Percentiles rank a stretch among this genome's conserved stretches.
These are phyloP conservation scores for Cicer cuneatum DNA, from an alignment of 306 rosid species.

Conservation along the genomic window DNA sequence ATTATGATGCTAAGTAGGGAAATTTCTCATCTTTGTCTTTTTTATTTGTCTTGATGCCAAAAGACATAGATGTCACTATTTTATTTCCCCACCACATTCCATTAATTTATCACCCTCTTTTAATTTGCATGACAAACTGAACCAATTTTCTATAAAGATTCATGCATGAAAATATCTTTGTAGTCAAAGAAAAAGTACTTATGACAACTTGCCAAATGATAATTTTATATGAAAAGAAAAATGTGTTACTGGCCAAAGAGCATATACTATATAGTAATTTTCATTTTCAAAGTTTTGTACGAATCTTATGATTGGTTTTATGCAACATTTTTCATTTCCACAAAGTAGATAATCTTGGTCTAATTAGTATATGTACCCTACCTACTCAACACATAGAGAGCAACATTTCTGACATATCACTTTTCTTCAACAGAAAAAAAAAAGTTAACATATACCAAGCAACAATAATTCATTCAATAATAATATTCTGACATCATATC, in stretches of 20 bases:
- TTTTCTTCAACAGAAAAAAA: slow-evolving; percentile 26
- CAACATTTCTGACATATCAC: slow-evolving; percentile 38
- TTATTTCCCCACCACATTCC: slow-evolving; percentile 28
- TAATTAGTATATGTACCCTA: slow-evolving; percentile 34
- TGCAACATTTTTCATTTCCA: slow-evolving; percentile 32
- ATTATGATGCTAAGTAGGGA: slow-evolving; percentile 17
- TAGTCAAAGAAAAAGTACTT: slow-evolving; percentile 37
- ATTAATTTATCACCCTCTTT: slow-evolving; percentile 34
- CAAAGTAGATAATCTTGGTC: slow-evolving; percentile 38
- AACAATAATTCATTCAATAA: slow-evolving; percentile 44
- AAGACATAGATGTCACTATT: slow-evolving; percentile 44
- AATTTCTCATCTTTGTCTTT: slow-evolving; percentile 37
- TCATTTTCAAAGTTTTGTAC: slow-evolving; percentile 38
- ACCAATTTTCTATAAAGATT: slow-evolving; percentile 51
- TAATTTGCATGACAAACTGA: slow-evolving; percentile 43
- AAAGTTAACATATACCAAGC: slow-evolving; percentile 40
- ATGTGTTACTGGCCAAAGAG: slow-evolving; percentile 3
- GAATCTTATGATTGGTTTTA: slow-evolving; percentile 36
- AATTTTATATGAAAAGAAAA: slow-evolving; percentile 12
- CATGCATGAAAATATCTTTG: slow-evolving; percentile 41
- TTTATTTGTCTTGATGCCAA: slow-evolving; percentile 35
- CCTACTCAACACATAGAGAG: slow-evolving; percentile 37
- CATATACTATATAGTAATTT: background rate
- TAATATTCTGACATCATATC: slow-evolving; percentile 37
- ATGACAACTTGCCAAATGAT: slow-evolving; percentile 24